Evolutionary conservation across 148 eudicot genomes (phyloP), one percentile per base, ranked within the genome.

Genomic region (Camellia japonica): DNA sequence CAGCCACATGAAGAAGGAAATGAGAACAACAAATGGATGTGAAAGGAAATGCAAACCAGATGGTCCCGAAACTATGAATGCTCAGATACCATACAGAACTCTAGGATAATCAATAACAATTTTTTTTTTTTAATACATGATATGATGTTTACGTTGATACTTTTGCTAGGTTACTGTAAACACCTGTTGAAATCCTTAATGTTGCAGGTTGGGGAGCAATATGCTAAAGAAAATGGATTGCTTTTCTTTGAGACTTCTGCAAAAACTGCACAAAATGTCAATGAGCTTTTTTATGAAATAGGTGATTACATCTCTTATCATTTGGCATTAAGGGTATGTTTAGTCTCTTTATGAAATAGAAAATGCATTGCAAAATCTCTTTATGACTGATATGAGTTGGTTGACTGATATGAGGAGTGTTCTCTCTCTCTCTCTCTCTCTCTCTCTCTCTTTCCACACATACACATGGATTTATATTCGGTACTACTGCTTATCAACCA

Each of bases 221-320:
- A 86, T 85, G 93, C 93, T 5, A 78, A 83, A 23, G 92, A 92
- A 54, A 90, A 87, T 81, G 88, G 90, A 42, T 82, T 92, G 79
- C 84, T 82, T 70, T 90, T 87, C 87, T 84, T 86, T 55, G 91
- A 92, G 85, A 83, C 95, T 56, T 90, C 91, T 52, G 95, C 91
- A 15, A 92, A 90, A 75, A 86, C 95, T 56, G 91, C 93, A 42
- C 85, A 86, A 38, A 92, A 92, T 78, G 91, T 92, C 16, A 87
- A 92, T 52, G 93, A 90, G 59, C 86, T 92, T 67, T 92, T 92
- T 80, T 82, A 81, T 42, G 88, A 90, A 81, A 88, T 86, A 56
- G 93, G 92, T 89, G 74, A 81, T 30, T 62, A 9, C 30, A 13
- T 23, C 10, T 7, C 0, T 47, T 38, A 55, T 51, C 52, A 49